Conservation (phyloP, 352 stramenopile species). For the Peronospora farinosa region DNA sequence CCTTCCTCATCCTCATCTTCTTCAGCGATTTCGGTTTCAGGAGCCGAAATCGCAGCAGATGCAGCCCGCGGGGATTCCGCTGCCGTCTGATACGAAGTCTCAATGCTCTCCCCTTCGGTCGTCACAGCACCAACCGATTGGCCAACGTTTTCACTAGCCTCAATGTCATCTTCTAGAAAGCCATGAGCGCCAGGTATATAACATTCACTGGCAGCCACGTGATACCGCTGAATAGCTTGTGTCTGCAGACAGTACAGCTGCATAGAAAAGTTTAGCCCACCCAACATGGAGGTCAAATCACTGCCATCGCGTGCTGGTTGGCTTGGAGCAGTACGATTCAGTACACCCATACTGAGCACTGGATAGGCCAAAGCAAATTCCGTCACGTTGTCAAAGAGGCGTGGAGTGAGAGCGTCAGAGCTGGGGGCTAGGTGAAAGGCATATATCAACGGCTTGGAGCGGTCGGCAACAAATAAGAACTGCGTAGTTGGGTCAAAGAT, state of each 20-base stretch:
- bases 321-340: conserved; percentile 39
- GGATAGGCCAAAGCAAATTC: conserved; percentile 76
- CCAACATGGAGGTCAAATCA: conserved; percentile 19
- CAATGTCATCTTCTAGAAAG: conserved; percentile 42
- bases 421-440: conserved; percentile 54
- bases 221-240: conserved; percentile 80
- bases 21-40: conserved; percentile 57
- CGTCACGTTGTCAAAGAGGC: conserved; percentile 73
- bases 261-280: conserved; percentile 54
- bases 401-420: conserved; percentile 29
- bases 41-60: conserved; percentile 30
- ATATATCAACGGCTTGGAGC: conserved; percentile 52
- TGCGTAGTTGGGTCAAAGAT: conserved; percentile 64
- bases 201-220: conserved; percentile 55
- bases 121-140: conserved; percentile 73
- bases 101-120: conserved; percentile 55
- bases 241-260: conserved; percentile 79
- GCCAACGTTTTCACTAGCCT: conserved; percentile 31
- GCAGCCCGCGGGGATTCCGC: conserved; percentile 58
- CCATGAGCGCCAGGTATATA: conserved; percentile 35
- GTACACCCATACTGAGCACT: conserved; percentile 64
- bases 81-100: conserved; percentile 54
- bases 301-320: conserved; percentile 33
- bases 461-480: conserved; percentile 77
- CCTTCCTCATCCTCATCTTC: conserved; percentile 46